Evolutionary conservation across 352 stramenopile genomes (phyloP).

Genomic region (Pythium apleroticum): DNA sequence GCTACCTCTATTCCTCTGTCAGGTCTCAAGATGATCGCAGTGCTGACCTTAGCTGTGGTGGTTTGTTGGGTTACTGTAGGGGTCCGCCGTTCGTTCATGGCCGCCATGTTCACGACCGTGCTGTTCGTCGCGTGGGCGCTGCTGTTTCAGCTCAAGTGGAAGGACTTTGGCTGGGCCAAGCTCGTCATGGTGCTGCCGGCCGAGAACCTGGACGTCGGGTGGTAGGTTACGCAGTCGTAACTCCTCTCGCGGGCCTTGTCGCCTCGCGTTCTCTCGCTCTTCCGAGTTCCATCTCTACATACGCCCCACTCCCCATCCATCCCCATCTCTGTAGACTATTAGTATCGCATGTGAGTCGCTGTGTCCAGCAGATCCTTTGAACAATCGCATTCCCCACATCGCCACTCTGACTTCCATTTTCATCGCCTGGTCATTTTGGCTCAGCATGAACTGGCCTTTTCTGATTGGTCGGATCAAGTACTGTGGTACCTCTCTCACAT

Average conservation of each 20-base stretch:
- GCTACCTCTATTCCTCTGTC: too few species aligned
- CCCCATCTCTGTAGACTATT: not conserved
- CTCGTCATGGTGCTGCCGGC: slow-evolving; percentile 75
- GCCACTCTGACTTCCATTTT: slow-evolving; percentile 11
- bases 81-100: slow-evolving; percentile 75
- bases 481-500: slow-evolving; percentile 6
- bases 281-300: not conserved
- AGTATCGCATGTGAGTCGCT: slow-evolving; percentile 6
- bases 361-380: not conserved
- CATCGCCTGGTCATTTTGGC: not conserved
- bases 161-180: slow-evolving; percentile 78
- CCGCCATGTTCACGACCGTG: slow-evolving; percentile 66
- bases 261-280: not conserved
- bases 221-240: slow-evolving; percentile 36
- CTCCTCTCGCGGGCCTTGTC: not conserved
- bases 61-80: slow-evolving; percentile 45
- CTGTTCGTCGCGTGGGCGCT: slow-evolving; percentile 78
- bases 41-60: too few species aligned
- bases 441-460: slow-evolving; percentile 30
- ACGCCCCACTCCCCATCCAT: not conserved
- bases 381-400: not conserved
- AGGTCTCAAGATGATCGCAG: too few species aligned
- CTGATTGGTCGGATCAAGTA: slow-evolving; percentile 25
- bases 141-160: slow-evolving; percentile 84
- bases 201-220: slow-evolving; percentile 65